Base-by-base conservation (phyloP, 352 stramenopile species). In the Globisporangium emineosum region DNA sequence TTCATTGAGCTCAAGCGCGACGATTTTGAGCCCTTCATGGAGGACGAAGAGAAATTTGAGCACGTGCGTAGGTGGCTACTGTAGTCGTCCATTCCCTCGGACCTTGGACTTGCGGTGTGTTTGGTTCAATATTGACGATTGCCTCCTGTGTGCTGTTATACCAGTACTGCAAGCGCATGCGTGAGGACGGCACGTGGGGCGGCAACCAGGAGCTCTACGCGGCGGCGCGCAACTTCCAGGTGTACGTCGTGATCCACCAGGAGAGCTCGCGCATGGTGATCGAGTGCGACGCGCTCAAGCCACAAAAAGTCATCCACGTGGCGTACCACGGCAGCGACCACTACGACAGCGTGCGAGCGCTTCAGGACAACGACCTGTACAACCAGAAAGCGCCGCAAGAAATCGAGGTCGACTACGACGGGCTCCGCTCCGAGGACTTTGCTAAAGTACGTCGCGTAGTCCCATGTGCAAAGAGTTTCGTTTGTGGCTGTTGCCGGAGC, bases 21-120 rank as follows among this genome's bases (percentile, higher is more conserved):
- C 32, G 80, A 93, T 57, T 91, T 95, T 67, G 82, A 93, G 64
- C 84, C 86, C 55, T 95, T 95, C 76, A 91, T 95, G 84, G 86
- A 95, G 72, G 84, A 93, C 60, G 85, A 91, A 45, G 86, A 95
- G 50, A 86, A 84, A 43, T 95, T 95, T 68, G 86, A 95, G 13
- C 80, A 89, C 64, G 86, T 92, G 66, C 19, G 71, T 51, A 37
- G 42, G 53, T 33, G 40, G 40, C 17, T 17, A 43, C 37, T 21
- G 10, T 1, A 2, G 0, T 15, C 17, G 40, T 47, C 40, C 17
- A 23, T 47, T 21, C 19, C n/a, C n/a, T n/a, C n/a, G n/a, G n/a
- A n/a, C n/a, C n/a, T n/a, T n/a, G n/a, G n/a, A n/a, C n/a, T n/a
- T n/a, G n/a, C n/a, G n/a, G n/a, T n/a, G n/a, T n/a, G n/a, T n/a